These are phyloP conservation scores for Aspergillus bertholletiae DNA, from an alignment of 495 filamentous ascomycete genomes.

Conservation along the genomic window DNA sequence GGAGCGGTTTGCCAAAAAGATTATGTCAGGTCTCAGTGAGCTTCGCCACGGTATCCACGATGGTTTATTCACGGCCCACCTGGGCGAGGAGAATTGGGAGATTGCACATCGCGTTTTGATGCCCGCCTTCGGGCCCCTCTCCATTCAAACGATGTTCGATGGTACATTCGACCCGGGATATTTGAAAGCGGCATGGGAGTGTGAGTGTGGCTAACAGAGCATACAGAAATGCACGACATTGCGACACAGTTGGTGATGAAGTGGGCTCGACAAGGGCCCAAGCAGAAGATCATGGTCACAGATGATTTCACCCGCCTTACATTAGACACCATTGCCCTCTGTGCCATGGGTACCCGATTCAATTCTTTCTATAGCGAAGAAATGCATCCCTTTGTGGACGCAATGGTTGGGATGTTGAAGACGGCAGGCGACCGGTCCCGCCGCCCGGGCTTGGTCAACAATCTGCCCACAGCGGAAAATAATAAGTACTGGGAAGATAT, in stretches of 20 bases:
- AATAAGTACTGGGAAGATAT: slow-evolving; percentile 58
- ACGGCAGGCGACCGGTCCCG: slow-evolving; percentile 50
- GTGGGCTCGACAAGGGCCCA: slow-evolving; percentile 64
- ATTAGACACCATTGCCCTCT: slow-evolving; percentile 69
- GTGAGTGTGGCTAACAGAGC: not conserved
- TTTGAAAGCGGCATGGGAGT: not conserved
- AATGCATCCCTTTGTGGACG: slow-evolving; percentile 62
- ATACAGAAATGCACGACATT: slow-evolving; percentile 68
- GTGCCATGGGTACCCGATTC: slow-evolving; percentile 71
- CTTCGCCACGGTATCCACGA: slow-evolving; percentile 58
- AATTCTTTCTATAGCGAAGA: slow-evolving; percentile 72
- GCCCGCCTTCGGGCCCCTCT: slow-evolving; percentile 69
- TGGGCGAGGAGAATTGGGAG: slow-evolving; percentile 63
- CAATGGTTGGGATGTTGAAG: slow-evolving; percentile 57
- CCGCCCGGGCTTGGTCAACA: slow-evolving; percentile 48
- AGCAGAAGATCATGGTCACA: slow-evolving; percentile 52
- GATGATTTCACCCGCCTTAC: slow-evolving; percentile 74
- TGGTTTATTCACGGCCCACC: slow-evolving; percentile 65
- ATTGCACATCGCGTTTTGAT: slow-evolving; percentile 63
- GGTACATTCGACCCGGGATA: slow-evolving; percentile 17
- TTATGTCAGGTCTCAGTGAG: slow-evolving; percentile 44
- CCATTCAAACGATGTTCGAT: slow-evolving; percentile 65
- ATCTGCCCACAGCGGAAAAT: slow-evolving; percentile 47
- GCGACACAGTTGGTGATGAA: slow-evolving; percentile 67
- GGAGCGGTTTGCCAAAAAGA: slow-evolving; percentile 57